phyloP scores from a whole-genome alignment of 176 grass and related monocot genomes.

The bread wheat (Triticum aestivum) region DNA sequence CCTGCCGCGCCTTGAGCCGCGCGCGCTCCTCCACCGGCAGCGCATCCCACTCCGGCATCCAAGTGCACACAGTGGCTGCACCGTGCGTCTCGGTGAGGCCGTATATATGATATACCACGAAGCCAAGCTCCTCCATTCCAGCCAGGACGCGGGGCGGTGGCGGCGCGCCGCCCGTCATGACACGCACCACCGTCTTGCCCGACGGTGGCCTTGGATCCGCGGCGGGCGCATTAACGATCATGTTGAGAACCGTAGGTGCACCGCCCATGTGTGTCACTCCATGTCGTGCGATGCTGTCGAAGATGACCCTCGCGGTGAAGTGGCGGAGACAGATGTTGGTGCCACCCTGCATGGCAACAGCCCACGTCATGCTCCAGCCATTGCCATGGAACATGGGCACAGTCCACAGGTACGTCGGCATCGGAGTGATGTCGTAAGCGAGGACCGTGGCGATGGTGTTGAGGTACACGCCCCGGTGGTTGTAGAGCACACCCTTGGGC shows the following conservation, averaged over 20 bases:
- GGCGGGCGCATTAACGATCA: slow-evolving; percentile 30
- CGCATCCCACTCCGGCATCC: slow-evolving; percentile 59
- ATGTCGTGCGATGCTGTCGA: slow-evolving; percentile 41
- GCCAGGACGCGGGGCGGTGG: slow-evolving; percentile 35
- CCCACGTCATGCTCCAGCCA: slow-evolving; percentile 57
- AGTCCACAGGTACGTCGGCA: slow-evolving; percentile 51
- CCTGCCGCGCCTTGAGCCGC: slow-evolving; percentile 40
- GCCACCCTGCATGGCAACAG: slow-evolving; percentile 54
- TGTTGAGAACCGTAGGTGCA: slow-evolving; percentile 48
- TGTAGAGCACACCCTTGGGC: slow-evolving; percentile 60
- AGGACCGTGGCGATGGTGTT: slow-evolving; percentile 52
- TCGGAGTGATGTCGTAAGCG: slow-evolving; percentile 41
- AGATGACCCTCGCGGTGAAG: slow-evolving; percentile 37
- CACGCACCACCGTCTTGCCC: background rate
- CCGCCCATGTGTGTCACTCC: slow-evolving; percentile 53
- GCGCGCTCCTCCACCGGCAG: slow-evolving; percentile 36
- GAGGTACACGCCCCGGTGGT: slow-evolving; percentile 59
- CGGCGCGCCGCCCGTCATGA: slow-evolving; percentile 49
- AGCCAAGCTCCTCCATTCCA: slow-evolving; percentile 46
- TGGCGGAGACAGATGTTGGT: slow-evolving; percentile 51
- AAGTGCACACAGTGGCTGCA: slow-evolving; percentile 38
- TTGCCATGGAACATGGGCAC: slow-evolving; percentile 74
- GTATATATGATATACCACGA: slow-evolving; percentile 42
- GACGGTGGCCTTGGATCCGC: slow-evolving; percentile 15
- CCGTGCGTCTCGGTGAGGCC: slow-evolving; percentile 58